These are phyloP conservation scores for Artemisia princeps DNA, from an alignment of 140 eudicot genomes.

Conservation along the genomic window DNA sequence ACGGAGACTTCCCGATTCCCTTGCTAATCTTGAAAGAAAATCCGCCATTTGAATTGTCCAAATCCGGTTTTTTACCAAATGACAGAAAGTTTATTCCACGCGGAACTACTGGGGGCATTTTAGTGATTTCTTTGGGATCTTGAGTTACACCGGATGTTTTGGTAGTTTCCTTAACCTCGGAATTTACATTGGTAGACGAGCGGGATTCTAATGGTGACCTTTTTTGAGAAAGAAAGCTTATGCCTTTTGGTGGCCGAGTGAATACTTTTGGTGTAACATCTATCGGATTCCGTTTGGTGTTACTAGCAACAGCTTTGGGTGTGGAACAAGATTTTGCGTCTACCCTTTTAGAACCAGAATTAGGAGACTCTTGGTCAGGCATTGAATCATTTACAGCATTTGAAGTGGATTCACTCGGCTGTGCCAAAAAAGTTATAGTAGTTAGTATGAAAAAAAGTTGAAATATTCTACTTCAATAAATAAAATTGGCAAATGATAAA, in stretches of 20 bases:
- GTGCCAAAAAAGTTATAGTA: constrained; percentile 18
- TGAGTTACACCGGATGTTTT: too few species aligned
- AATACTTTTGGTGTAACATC: constrained; percentile 24
- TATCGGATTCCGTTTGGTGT: constrained; percentile 18
- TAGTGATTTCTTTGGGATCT: too few species aligned
- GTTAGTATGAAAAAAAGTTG: too few species aligned
- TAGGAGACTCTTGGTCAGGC: constrained; percentile 27
- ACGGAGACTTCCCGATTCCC: constrained; percentile 23
- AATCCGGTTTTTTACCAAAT: too few species aligned
- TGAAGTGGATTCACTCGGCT: constrained; percentile 26
- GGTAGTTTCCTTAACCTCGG: too few species aligned
- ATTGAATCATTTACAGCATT: constrained; percentile 9
- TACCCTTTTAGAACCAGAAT: constrained; percentile 27
- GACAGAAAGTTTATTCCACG: too few species aligned
- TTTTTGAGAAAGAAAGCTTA: too few species aligned
- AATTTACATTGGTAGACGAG: too few species aligned
- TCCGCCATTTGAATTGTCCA: too few species aligned
- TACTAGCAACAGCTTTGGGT: constrained; percentile 21
- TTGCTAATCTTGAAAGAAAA: too few species aligned
- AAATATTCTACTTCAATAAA: not conserved
- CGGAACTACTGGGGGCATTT: too few species aligned
- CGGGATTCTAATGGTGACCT: too few species aligned
- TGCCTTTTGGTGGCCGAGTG: constrained; percentile 50
- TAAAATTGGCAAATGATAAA: constrained; percentile 1
- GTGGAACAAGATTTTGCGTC: constrained; percentile 22